Evolutionary conservation across 2,329 filamentous ascomycete species (phyloP), one percentile per base, ranked within the genome.

Genomic region (Penicillium verrucosum): DNA sequence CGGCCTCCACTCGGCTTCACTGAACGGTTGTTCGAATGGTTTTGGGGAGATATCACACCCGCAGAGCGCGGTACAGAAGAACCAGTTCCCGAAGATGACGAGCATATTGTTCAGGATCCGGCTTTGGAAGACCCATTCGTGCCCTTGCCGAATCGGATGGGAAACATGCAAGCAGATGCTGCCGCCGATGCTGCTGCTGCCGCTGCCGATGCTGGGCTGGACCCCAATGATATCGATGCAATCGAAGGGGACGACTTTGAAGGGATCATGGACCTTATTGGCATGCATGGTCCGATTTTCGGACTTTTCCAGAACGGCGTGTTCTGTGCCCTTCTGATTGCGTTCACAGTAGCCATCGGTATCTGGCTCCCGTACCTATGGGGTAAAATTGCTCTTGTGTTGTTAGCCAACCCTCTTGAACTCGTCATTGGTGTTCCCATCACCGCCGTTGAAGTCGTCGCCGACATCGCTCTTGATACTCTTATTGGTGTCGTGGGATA

Each of bases 291-390:
- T 0, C 94, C 94, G 0, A 81, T 99, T 3, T 88, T 89, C 14
- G 92, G 91, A 3, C 82, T 99, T 6, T 86, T 97, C 64, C 94
- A 99, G 69, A 99, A 99, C 65, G 92, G 90, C 54, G 86, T 97
- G 16, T 99, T 99, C 74, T 96, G 93, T 70, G 88, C 89, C 8
- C 88, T 97, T 44, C 81, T 99, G 29, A 91, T 99, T 14, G 89
- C 90, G 1, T 84, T 93, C 50, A 96, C 92, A 14, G 86, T 99
- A 41, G 88, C 91, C 51, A 79, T 89, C 57, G 93, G 92, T 50
- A 85, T 97, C 43, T 96, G 94, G 77, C 77, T 96, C 50, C 94
- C 94, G 0, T 99, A 97, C 75, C 88, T 97, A 54, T 87, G 92
- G 69, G 94, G 94, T 14, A 92, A 96, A 62, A 79, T 96, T 27